Conservation (phyloP, 2,329 filamentous ascomycete species). For the Decorospora gaudefroyi region DNA sequence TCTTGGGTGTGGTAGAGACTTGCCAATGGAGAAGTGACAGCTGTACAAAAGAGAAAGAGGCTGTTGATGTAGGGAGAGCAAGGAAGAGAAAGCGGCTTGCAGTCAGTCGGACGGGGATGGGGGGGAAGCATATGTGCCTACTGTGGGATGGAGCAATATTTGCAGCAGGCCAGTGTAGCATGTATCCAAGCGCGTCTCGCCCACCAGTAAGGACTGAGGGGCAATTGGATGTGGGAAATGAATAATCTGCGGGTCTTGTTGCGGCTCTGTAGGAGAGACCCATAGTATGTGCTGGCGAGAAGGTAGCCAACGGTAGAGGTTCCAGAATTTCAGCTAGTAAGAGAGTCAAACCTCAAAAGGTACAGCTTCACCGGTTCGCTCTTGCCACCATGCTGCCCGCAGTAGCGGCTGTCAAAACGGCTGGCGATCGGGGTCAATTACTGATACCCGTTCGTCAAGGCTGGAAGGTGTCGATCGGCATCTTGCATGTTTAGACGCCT, state of each 20-base stretch:
- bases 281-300: constrained; percentile 84
- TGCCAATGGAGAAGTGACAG: constrained; percentile 47
- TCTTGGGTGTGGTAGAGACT: constrained; percentile 37
- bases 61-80: constrained; percentile 42
- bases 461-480: constrained; percentile 44
- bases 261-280: constrained; percentile 53
- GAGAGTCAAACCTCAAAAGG: constrained; percentile 44
- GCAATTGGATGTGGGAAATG: constrained; percentile 47
- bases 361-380: constrained; percentile 47
- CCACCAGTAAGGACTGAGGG: constrained; percentile 60
- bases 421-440: constrained; percentile 40
- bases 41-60: constrained; percentile 38
- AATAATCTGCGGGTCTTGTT: constrained; percentile 49
- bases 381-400: constrained; percentile 46
- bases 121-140: constrained; percentile 44
- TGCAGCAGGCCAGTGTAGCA: constrained; percentile 48
- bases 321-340: constrained; percentile 48
- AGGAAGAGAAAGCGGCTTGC: constrained; percentile 47
- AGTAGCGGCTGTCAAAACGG: constrained; percentile 43
- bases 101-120: constrained; percentile 43
- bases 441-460: constrained; percentile 42
- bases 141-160: constrained; percentile 50
- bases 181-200: constrained; percentile 49
- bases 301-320: constrained; percentile 42
- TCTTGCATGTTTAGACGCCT: constrained; percentile 33